phyloP scores from a whole-genome alignment of 176 grass and related monocot species.

The Coix lacrymajobi region DNA sequence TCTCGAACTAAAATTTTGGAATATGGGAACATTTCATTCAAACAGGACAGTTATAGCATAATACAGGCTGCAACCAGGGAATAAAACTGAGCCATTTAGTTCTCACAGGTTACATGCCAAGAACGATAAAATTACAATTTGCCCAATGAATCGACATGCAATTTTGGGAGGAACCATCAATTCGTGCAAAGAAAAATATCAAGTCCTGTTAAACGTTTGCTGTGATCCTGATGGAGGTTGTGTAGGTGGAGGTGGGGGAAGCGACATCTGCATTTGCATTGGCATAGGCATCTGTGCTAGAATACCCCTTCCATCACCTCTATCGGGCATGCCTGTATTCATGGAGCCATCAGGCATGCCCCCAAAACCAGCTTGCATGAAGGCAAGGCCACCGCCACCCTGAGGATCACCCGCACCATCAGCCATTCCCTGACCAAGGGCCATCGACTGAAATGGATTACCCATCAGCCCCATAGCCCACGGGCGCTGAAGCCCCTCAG shows the following conservation, averaged over 20 bases:
- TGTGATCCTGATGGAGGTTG: conserved; percentile 50
- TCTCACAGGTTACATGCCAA: conserved; percentile 2
- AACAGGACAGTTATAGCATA: conserved; percentile 13
- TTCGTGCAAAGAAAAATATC: conserved; percentile 24
- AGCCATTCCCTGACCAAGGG: conserved; percentile 43
- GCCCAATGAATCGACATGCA: not conserved
- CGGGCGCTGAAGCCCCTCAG: conserved; percentile 42
- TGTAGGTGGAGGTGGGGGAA: conserved; percentile 47
- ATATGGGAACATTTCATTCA: not conserved
- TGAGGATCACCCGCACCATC: conserved; percentile 54
- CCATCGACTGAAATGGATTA: conserved; percentile 49
- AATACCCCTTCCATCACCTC: conserved; percentile 52
- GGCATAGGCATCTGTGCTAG: conserved; percentile 46
- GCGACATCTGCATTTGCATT: conserved; percentile 65
- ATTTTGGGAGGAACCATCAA: conserved; percentile 25
- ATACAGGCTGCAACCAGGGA: not conserved
- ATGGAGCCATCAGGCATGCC: conserved; percentile 36
- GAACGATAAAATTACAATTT: conserved; percentile 7
- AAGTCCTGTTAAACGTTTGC: conserved; percentile 49
- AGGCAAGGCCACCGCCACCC: conserved; percentile 46
- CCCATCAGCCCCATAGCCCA: conserved; percentile 66
- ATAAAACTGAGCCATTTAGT: not conserved
- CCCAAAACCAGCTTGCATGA: conserved; percentile 57
- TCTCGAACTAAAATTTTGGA: not conserved
- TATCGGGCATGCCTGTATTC: conserved; percentile 42